Conservation (phyloP, 345 rosid species). For the Streptanthus diversifolius region DNA sequence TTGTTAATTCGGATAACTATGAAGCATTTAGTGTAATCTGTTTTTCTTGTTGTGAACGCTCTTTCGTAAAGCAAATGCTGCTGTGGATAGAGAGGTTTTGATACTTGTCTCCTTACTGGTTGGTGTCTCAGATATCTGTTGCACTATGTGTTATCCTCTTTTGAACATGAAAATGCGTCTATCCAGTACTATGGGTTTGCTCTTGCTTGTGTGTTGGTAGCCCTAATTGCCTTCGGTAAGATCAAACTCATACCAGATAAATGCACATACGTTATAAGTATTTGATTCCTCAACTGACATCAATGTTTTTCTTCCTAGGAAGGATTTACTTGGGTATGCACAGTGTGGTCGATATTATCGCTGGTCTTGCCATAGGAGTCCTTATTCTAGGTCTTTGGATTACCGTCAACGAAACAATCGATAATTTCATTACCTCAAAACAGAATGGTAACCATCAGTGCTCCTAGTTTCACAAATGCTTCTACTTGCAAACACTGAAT, state of each 20-base stretch:
- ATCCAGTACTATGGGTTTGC: conserved; percentile 52
- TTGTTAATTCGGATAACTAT: neutral
- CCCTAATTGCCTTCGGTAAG: conserved; percentile 71
- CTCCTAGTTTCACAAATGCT: neutral
- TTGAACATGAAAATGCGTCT: conserved; percentile 33
- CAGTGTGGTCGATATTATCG: conserved; percentile 71
- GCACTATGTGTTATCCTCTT: conserved; percentile 53
- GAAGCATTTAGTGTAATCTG: neutral
- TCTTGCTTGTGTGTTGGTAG: conserved; percentile 59
- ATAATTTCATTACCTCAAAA: conserved; percentile 64
- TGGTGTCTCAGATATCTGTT: conserved; percentile 60
- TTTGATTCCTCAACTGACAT: conserved; percentile 14
- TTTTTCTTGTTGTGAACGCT: neutral
- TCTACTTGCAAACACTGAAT: neutral
- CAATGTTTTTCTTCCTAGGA: conserved; percentile 56
- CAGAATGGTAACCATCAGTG: conserved; percentile 59
- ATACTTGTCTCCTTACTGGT: neutral
- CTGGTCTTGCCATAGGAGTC: conserved; percentile 74
- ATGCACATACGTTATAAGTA: neutral
- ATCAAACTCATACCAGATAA: conserved; percentile 1
- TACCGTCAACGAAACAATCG: conserved; percentile 50
- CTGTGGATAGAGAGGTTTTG: neutral
- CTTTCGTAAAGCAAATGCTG: neutral
- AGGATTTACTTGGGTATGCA: conserved; percentile 99
- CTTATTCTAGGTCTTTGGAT: conserved; percentile 73